These are phyloP conservation scores for Byssothecium circinans DNA, from an alignment of 2,329 filamentous ascomycete genomes.

Conservation along the genomic window DNA sequence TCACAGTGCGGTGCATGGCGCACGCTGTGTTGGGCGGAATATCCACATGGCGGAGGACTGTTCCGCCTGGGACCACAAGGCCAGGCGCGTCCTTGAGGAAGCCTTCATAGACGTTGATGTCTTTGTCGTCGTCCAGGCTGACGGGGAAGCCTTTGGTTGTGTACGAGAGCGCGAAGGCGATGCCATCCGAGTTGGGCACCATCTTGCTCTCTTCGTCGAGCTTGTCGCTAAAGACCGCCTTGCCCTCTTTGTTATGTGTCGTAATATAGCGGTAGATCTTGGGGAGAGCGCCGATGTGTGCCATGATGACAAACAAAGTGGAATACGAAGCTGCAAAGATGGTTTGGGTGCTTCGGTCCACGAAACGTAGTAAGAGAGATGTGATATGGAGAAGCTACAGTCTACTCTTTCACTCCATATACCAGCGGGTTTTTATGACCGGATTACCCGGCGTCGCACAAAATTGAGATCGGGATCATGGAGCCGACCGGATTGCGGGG, in stretches of 20 bases:
- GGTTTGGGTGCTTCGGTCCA: too few relatives aligned
- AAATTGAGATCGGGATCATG: slow-evolving; percentile 14
- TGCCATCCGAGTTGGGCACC: slow-evolving; percentile 46
- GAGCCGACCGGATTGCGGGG: slow-evolving; percentile 27
- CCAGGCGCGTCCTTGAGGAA: slow-evolving; percentile 53
- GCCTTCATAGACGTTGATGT: slow-evolving; percentile 50
- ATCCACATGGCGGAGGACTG: slow-evolving; percentile 50
- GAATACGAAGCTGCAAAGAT: too few relatives aligned
- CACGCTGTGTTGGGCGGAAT: slow-evolving; percentile 38
- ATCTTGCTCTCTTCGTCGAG: slow-evolving; percentile 41
- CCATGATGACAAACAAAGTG: slow-evolving; percentile 20
- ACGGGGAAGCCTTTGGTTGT: slow-evolving; percentile 53
- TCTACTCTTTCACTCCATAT: too few relatives aligned
- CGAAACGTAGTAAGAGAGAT: too few relatives aligned
- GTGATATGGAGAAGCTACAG: too few relatives aligned
- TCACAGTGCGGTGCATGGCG: slow-evolving; percentile 47
- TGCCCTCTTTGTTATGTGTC: slow-evolving; percentile 37
- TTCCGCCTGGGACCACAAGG: slow-evolving; percentile 52
- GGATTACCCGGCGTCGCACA: slow-evolving; percentile 12
- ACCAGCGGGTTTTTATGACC: not conserved
- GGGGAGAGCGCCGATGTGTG: slow-evolving; percentile 34
- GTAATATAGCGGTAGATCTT: slow-evolving; percentile 43
- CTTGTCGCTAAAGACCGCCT: slow-evolving; percentile 41
- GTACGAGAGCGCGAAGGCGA: slow-evolving; percentile 55
- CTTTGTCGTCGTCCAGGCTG: slow-evolving; percentile 49